These are phyloP conservation scores for Thozetella sp. DNA, from an alignment of 495 filamentous ascomycete species.

Conservation along the genomic window DNA sequence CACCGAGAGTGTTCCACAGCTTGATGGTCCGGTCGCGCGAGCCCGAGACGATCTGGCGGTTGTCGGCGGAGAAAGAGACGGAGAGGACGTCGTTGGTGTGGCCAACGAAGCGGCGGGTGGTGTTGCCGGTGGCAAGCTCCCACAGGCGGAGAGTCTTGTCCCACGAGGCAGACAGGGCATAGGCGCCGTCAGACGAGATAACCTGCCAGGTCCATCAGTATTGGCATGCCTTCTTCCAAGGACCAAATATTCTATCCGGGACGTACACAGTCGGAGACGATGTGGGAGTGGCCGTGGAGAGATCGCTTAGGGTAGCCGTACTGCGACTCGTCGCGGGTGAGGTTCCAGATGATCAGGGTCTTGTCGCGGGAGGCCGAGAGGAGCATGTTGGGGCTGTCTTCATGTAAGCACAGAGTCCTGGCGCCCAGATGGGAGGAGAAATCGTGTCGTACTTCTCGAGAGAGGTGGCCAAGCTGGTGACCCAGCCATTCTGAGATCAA, in stretches of 20 bases:
- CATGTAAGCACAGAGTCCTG: constrained; percentile 25
- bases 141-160: constrained; percentile 99
- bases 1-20: constrained; percentile 99
- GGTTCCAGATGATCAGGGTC: constrained; percentile 99
- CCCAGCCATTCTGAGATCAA: constrained; percentile 60
- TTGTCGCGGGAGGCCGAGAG: constrained; percentile 97
- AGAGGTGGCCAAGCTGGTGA: constrained; percentile 91
- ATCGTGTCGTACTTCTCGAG: constrained; percentile 85
- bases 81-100: constrained; percentile 99
- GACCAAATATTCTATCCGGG: constrained; percentile 16
- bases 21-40: constrained; percentile 99
- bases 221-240: constrained; percentile 15
- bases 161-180: constrained; percentile 98
- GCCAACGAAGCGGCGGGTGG: constrained; percentile 97
- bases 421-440: constrained; percentile 7
- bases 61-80: constrained; percentile 99
- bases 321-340: constrained; percentile 95
- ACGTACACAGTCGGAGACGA: constrained; percentile 99
- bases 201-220: constrained; percentile 63
- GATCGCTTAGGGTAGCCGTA: constrained; percentile 99
- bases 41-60: constrained; percentile 99
- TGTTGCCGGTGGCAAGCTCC: constrained; percentile 95
- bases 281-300: constrained; percentile 98
- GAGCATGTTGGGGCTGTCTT: constrained; percentile 96
- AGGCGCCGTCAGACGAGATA: constrained; percentile 99